phyloP scores from a whole-genome alignment of 768 basidiomycete species.

The Lactifluus volemus region DNA sequence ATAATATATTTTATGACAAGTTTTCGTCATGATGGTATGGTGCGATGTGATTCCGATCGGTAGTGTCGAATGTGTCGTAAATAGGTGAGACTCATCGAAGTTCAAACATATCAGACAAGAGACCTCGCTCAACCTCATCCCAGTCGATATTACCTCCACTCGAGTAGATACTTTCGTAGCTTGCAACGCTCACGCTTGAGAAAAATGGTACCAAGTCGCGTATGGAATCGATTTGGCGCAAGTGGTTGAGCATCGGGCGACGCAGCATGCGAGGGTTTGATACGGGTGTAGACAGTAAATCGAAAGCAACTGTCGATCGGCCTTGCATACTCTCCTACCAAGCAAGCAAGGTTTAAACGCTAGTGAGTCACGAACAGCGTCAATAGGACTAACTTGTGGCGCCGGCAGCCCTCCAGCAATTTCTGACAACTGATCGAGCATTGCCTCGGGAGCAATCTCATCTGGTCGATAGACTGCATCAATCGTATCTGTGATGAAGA shows the following conservation, averaged over 20 bases:
- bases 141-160: slow-evolving; percentile 79
- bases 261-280: slow-evolving; percentile 47
- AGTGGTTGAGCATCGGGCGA: slow-evolving; percentile 56
- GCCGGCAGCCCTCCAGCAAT: slow-evolving; percentile 62
- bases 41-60: neutral
- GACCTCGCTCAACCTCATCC: slow-evolving; percentile 74
- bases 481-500: slow-evolving; percentile 95
- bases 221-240: slow-evolving; percentile 76
- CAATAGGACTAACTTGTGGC: slow-evolving; percentile 24
- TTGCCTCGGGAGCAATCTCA: slow-evolving; percentile 72
- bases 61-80: neutral
- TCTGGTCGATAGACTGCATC: slow-evolving; percentile 89
- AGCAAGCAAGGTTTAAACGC: neutral
- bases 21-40: neutral
- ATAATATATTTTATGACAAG: neutral
- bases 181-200: slow-evolving; percentile 76
- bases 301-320: neutral
- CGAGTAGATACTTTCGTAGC: slow-evolving; percentile 86
- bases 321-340: slow-evolving; percentile 1
- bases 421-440: slow-evolving; percentile 87
- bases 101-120: slow-evolving; percentile 89
- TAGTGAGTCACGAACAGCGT: neutral
- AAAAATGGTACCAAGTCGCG: slow-evolving; percentile 88
- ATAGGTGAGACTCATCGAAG: slow-evolving; percentile 36
- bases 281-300: slow-evolving; percentile 18